These are phyloP conservation scores for Naganishia onofrii DNA, from an alignment of 768 basidiomycete genomes.

Conservation along the genomic window DNA sequence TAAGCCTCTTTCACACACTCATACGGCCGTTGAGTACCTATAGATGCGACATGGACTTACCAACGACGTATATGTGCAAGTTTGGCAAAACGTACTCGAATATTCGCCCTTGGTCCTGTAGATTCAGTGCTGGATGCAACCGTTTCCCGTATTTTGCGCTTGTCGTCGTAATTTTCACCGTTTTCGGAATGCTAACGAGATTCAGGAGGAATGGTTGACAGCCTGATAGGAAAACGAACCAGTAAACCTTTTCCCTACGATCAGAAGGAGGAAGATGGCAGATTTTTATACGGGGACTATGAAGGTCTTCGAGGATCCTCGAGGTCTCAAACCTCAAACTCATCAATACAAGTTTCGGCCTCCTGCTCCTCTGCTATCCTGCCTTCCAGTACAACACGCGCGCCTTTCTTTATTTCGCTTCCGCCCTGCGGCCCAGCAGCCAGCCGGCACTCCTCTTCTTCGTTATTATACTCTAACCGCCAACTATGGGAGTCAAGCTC, in stretches of 20 bases:
- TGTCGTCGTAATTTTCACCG: neutral
- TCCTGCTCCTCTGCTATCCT: neutral
- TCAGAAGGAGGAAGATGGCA: too few species aligned
- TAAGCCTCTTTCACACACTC: neutral
- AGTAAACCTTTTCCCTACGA: neutral
- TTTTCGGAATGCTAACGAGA: neutral
- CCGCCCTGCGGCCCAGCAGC: too few species aligned
- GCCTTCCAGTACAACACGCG: too few species aligned
- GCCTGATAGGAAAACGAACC: neutral
- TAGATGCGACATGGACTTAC: neutral
- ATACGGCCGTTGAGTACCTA: neutral
- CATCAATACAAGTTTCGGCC: constrained; percentile 1
- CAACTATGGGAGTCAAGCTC: too few species aligned
- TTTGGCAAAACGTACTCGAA: neutral
- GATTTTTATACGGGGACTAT: too few species aligned
- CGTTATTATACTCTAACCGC: too few species aligned
- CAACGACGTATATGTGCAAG: neutral
- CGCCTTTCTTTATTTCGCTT: too few species aligned
- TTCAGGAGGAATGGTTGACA: neutral
- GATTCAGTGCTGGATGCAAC: neutral
- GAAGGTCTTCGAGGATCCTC: too few species aligned
- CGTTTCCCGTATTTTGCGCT: neutral
- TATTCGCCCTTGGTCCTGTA: neutral
- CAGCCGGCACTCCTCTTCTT: neutral
- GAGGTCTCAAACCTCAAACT: constrained; percentile 5